Base-by-base conservation (phyloP, 2,329 filamentous ascomycete species). In the Arthrobotrys entomopaga region DNA sequence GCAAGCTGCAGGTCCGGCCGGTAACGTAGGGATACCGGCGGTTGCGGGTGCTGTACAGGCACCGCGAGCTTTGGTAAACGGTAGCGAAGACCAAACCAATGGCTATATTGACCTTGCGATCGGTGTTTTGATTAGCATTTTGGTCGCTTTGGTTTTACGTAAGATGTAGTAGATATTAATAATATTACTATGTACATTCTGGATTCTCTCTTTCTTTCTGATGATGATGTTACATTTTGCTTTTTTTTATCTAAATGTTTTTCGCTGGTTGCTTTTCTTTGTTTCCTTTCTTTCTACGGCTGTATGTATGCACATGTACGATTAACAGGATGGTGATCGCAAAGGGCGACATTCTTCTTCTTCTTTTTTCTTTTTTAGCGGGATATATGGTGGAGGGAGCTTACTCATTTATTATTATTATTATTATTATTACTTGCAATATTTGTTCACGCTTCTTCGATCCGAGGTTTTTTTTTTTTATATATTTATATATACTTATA, bases 91-190 rank as follows among this genome's bases (percentile, higher is more conserved):
- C 40, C 38, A 50, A 42, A 46, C 57, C 3, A 66, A 34, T 15
- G 69, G 69, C 7, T 73, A 73, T 48, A 49, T 73, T 16, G 69
- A 73, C 19, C 61, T 73, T 11, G 69, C 69, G 8, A 73, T 73
- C 20, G 56, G 54, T 1, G 20, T 57, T 6, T 49, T 73, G 5
- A 3, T 65, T 4, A 56, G 54, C 8, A 50, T 73, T 22, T 20
- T 73, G 2, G 34, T 66, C 11, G 61, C 49, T 4, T 46, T 73
- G 50, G 56, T 73, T 34, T 20, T 73, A 10, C 52, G 52, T 38
- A 73, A 73, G 50, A 59, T 66, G 63, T 63, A 63, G 38, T 15
- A 19, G 13, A n/a, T n/a, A n/a, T n/a, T n/a, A n/a, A n/a, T n/a
- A n/a, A n/a, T n/a, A n/a, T n/a, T n/a, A n/a, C n/a, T 52, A 29